Percentiles rank a stretch among this genome's conserved stretches.
These are phyloP conservation scores for Mycena leptocephala DNA, from an alignment of 768 basidiomycete species.

Conservation along the genomic window DNA sequence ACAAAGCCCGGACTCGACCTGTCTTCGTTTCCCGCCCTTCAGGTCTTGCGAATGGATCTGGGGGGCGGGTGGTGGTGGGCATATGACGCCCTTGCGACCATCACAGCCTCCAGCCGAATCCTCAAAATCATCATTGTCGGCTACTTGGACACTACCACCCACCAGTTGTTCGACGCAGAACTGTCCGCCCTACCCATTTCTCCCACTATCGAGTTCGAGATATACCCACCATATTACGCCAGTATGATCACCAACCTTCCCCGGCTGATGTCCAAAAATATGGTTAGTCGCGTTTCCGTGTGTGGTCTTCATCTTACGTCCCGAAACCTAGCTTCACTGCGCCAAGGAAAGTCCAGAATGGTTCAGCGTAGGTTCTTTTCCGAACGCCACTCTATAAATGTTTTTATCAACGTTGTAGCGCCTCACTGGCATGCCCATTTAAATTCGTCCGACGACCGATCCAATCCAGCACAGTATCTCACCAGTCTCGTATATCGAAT, in stretches of 20 bases:
- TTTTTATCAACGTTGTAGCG: not conserved
- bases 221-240: not conserved
- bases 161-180: not conserved
- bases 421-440: not conserved
- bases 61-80: not conserved
- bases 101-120: not conserved
- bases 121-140: not conserved
- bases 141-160: not conserved
- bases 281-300: not conserved
- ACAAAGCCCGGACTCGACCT: not conserved
- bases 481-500: not conserved
- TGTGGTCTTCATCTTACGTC: not conserved
- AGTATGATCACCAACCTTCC: not conserved
- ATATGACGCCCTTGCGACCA: not conserved
- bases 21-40: not conserved
- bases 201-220: not conserved
- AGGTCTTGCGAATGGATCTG: not conserved
- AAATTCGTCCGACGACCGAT: not conserved
- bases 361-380: conserved; percentile 2
- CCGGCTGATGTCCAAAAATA: not conserved
- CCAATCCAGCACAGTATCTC: not conserved
- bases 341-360: not conserved
- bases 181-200: not conserved
- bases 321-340: not conserved
- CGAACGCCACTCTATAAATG: not conserved